A percentile compares a stretch with the other conserved stretches of the same genome.
These are phyloP conservation scores for Melastoma malabathricum DNA, from an alignment of 345 rosid species.

Conservation along the genomic window DNA sequence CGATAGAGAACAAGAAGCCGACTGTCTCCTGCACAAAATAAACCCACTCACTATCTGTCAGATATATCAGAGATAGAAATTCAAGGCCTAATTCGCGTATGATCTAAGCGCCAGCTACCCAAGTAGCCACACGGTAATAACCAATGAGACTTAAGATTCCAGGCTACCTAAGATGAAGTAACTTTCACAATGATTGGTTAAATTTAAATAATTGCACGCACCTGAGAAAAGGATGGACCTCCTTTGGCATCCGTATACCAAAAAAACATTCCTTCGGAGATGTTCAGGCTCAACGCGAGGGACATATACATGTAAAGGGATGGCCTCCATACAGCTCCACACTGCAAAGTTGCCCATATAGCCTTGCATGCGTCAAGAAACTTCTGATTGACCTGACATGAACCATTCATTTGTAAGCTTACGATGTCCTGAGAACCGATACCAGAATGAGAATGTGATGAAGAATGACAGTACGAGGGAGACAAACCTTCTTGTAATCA, in stretches of 20 bases:
- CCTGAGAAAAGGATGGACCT: constrained; percentile 83
- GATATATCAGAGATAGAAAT: too few species aligned
- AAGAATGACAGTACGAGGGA: background rate
- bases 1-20: constrained; percentile 74
- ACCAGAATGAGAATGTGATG: background rate
- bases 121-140: too few species aligned
- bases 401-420: background rate
- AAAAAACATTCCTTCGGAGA: constrained; percentile 84
- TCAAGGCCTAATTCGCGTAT: too few species aligned
- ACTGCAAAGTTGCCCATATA: constrained; percentile 72
- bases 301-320: constrained; percentile 80
- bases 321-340: constrained; percentile 75
- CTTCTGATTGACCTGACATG: constrained; percentile 49
- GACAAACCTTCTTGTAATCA: constrained; percentile 50
- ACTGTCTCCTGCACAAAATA: constrained; percentile 48
- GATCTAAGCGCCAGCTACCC: too few species aligned
- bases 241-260: constrained; percentile 70
- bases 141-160: background rate
- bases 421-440: background rate
- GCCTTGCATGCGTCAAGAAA: constrained; percentile 59
- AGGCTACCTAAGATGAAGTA: background rate
- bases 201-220: constrained; percentile 10
- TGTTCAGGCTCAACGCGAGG: constrained; percentile 53
- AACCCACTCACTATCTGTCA: background rate
- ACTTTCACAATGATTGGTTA: background rate